Percentiles rank a stretch among this genome's conserved stretches.
phyloP scores from a whole-genome alignment of 805 yeast species.

The Saccharomycopsis fodiens region DNA sequence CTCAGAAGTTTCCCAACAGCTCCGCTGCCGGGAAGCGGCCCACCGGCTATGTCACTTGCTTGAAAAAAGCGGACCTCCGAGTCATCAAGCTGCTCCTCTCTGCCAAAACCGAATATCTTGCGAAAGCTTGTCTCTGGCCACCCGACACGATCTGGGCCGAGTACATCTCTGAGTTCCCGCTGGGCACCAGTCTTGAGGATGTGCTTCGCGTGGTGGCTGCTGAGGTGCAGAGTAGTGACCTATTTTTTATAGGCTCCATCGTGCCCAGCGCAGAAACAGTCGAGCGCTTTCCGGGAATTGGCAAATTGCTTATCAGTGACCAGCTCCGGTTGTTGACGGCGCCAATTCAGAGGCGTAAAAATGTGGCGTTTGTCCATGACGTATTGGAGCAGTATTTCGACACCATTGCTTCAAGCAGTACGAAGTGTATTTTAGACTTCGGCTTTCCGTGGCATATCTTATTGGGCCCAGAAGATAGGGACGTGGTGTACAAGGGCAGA shows the following conservation, averaged over 20 bases:
- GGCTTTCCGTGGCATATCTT: slow-evolving; percentile 26
- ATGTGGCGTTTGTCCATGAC: slow-evolving; percentile 16
- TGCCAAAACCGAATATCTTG: slow-evolving; percentile 43
- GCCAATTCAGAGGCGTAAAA: slow-evolving; percentile 35
- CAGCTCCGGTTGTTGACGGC: slow-evolving; percentile 52
- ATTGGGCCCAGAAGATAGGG: neutral
- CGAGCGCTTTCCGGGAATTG: slow-evolving; percentile 35
- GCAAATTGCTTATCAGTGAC: slow-evolving; percentile 44
- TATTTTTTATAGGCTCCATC: slow-evolving; percentile 34
- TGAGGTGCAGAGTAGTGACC: slow-evolving; percentile 27
- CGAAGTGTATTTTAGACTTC: slow-evolving; percentile 15
- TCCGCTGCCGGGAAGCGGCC: neutral
- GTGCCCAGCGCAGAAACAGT: slow-evolving; percentile 35
- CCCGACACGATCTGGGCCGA: slow-evolving; percentile 61
- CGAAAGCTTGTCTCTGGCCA: slow-evolving; percentile 73
- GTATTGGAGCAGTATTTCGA: slow-evolving; percentile 41
- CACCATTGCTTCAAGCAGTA: slow-evolving; percentile 38
- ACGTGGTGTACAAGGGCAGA: neutral
- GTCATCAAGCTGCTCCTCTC: slow-evolving; percentile 41
- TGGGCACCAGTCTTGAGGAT: slow-evolving; percentile 36
- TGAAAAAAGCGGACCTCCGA: slow-evolving; percentile 25
- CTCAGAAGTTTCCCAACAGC: neutral
- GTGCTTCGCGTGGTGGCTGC: slow-evolving; percentile 42
- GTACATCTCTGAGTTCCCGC: slow-evolving; percentile 54
- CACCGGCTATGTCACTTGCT: slow-evolving; percentile 14